Base-by-base conservation (phyloP, 495 filamentous ascomycete species). In the Hamigera avellanea region DNA sequence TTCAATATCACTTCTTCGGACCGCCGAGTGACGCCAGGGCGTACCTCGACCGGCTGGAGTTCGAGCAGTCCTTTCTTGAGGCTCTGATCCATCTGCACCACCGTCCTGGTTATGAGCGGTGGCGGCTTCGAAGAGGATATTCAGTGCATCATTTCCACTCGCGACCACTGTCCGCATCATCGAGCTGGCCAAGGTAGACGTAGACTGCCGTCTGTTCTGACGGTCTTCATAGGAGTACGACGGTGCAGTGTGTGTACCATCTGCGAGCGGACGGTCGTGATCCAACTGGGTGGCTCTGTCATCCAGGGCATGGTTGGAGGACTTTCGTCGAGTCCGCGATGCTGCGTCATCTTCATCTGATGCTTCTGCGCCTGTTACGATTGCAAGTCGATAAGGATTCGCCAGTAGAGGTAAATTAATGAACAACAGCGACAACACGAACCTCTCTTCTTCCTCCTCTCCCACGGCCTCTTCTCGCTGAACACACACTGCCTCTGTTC, bases 401-500 rank as follows among this genome's bases (percentile, higher is more conserved):
- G n/a, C n/a, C n/a, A n/a, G n/a, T 19, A 21, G 32, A 21, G 2
- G 15, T 10, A 21, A 21, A 14, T 21, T 16, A 9, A 8, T 14
- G 15, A 1, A 16, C 25, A 35, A 14, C 12, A 19, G 8, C 27
- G 21, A 9, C 10, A 30, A 30, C 19, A 45, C 49, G 12, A 45
- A 65, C 61, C 53, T 45, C 53, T 49, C 41, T 56, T 63, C 35
- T 46, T 48, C 32, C 45, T 56, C 33, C 64, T 61, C 30, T 62
- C 62, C 64, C 64, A 68, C 1, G 64, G 61, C 27, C 59, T 67
- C 64, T 72, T 93, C 84, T 57, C 85, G 60, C 79, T 94, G 59
- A 98, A 96, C 51, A 78, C 86, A 65, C 91, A 98, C 42, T 89
- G 78, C 55, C 88, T 86, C 62, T 79, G 67, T 54, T 98, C 91